Evolutionary conservation across 192 early-diverging fungal species (phyloP).

Genomic region (Linnemannia hyalina): DNA sequence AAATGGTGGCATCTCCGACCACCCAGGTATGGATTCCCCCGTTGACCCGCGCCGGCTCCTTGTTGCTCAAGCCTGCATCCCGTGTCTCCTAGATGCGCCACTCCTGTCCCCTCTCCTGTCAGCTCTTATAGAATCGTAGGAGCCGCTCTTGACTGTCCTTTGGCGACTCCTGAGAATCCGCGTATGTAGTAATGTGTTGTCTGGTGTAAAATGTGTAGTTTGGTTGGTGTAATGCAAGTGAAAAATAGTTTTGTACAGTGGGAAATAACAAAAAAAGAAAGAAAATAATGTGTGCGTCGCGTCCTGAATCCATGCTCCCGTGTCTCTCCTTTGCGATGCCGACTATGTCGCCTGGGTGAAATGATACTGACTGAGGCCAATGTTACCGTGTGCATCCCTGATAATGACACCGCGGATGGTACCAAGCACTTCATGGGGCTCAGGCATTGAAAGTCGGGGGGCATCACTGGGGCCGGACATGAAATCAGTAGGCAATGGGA

Average conservation of each 20-base stretch:
- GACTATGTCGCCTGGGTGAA: slow-evolving; percentile 55
- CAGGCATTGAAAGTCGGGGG: slow-evolving; percentile 68
- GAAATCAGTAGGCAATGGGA: slow-evolving; percentile 71
- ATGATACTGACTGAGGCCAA: slow-evolving; percentile 66
- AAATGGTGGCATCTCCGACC: not conserved
- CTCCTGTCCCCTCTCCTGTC: not conserved
- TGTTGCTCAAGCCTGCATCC: not conserved
- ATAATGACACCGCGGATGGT: slow-evolving; percentile 68
- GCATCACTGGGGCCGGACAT: slow-evolving; percentile 66
- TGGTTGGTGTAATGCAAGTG: slow-evolving; percentile 4
- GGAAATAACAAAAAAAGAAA: slow-evolving; percentile 7
- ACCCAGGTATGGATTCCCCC: not conserved
- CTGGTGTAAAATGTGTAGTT: slow-evolving; percentile 12
- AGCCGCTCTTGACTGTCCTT: not conserved
- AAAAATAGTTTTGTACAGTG: slow-evolving; percentile 4
- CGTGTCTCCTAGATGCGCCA: not conserved
- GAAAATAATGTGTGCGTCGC: slow-evolving; percentile 4
- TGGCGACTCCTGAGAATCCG: not conserved
- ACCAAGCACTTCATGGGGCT: slow-evolving; percentile 65
- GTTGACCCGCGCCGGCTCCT: not conserved
- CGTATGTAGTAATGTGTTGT: not conserved
- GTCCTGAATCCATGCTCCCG: slow-evolving; percentile 21
- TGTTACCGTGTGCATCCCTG: slow-evolving; percentile 70
- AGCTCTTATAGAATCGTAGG: not conserved
- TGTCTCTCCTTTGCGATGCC: slow-evolving; percentile 6